phyloP scores from a whole-genome alignment of 1,284 basidiomycete species.

The Phellopilus nigrolimitatus region DNA sequence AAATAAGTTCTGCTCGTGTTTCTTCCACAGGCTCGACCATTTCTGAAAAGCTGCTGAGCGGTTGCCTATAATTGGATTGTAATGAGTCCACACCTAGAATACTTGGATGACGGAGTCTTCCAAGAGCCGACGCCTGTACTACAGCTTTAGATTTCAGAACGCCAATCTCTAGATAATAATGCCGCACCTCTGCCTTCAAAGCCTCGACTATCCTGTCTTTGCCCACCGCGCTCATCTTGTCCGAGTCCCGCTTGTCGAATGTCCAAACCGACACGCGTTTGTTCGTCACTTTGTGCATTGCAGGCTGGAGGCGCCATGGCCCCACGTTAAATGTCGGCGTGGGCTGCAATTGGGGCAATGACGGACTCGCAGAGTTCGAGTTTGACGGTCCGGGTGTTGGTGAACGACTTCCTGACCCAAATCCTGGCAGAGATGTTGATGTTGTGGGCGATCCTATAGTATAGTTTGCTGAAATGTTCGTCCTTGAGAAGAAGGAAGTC shows the following conservation, averaged over 20 bases:
- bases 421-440: slow-evolving; percentile 54
- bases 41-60: slow-evolving; percentile 42
- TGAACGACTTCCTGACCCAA: slow-evolving; percentile 16
- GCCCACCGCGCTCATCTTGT: slow-evolving; percentile 66
- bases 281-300: slow-evolving; percentile 79
- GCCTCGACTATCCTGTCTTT: slow-evolving; percentile 77
- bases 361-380: slow-evolving; percentile 33
- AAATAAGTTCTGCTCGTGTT: slow-evolving; percentile 81
- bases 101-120: slow-evolving; percentile 88
- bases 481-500: slow-evolving; percentile 83
- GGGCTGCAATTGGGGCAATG: slow-evolving; percentile 36
- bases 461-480: slow-evolving; percentile 83
- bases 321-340: slow-evolving; percentile 68
- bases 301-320: slow-evolving; percentile 81
- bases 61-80: not conserved
- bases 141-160: not conserved
- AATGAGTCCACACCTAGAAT: slow-evolving; percentile 62
- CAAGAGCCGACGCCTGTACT: slow-evolving; percentile 76
- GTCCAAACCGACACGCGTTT: slow-evolving; percentile 90
- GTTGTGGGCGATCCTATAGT: slow-evolving; percentile 48
- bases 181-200: slow-evolving; percentile 79
- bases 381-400: slow-evolving; percentile 36
- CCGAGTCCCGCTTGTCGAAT: slow-evolving; percentile 76
- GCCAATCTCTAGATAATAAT: slow-evolving; percentile 15
- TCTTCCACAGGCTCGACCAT: slow-evolving; percentile 99